Conservation (phyloP, 768 basidiomycete genomes). For the Leccinum aurantiacum region DNA sequence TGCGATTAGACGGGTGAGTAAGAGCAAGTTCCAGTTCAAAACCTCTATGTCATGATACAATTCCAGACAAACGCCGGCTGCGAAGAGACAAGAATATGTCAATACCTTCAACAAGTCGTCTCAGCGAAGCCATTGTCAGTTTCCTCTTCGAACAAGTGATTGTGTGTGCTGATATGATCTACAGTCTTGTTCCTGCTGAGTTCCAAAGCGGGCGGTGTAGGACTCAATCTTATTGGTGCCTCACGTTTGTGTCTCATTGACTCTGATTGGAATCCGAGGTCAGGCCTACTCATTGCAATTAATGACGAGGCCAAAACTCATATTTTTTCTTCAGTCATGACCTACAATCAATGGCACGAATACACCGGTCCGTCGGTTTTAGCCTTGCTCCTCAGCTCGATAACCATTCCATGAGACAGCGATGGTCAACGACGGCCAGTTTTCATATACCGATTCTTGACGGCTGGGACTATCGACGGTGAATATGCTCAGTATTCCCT, state of each 20-base stretch:
- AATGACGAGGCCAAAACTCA: background rate
- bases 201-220: conserved; percentile 94
- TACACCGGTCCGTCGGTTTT: conserved; percentile 65
- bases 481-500: conserved; percentile 14
- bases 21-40: background rate
- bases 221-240: conserved; percentile 90
- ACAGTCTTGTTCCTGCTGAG: conserved; percentile 89
- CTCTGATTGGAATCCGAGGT: conserved; percentile 95
- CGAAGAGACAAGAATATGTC: conserved; percentile 83
- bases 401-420: conserved; percentile 39
- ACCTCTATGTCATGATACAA: conserved; percentile 2
- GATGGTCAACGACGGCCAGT: conserved; percentile 94
- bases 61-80: conserved; percentile 66
- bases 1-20: conserved; percentile 81
- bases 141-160: background rate
- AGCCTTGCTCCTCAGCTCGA: background rate
- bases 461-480: conserved; percentile 90
- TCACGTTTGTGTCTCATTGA: conserved; percentile 86
- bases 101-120: conserved; percentile 83
- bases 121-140: conserved; percentile 68
- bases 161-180: conserved; percentile 3
- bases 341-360: conserved; percentile 95
- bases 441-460: conserved; percentile 85
- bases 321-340: conserved; percentile 59
- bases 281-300: background rate